Base-by-base conservation (phyloP, 2,329 filamentous ascomycete species). In the Metarhizium album region DNA sequence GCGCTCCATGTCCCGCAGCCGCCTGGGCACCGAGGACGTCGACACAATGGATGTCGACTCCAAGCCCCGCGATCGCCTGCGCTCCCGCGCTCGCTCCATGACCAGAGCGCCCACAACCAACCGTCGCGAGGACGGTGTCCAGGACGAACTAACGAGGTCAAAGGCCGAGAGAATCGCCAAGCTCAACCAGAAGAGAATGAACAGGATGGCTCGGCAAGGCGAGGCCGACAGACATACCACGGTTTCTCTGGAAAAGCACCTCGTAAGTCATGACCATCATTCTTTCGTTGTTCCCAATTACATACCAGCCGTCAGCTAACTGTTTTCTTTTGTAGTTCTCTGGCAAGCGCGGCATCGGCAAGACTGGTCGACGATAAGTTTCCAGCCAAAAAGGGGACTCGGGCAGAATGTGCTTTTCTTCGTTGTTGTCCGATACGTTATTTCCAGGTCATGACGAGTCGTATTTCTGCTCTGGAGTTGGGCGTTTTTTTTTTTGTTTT, bases 141-240 rank as follows among this genome's bases (percentile, higher is more conserved):
- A 76, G 53, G 80, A 87, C 64, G 79, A 82, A 57, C 69, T 66
- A 49, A 74, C 79, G 47, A 80, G 87, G 58, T 78, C 75, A 53
- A 94, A 91, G 79, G 90, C 88, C 37, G 90, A 95, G 69, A 83
- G 85, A 62, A 75, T 94, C 66, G 79, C 83, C 65, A 97, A 95
- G 79, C 73, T 98, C 66, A 79, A 84, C 62, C 94, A 98, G 83
- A 90, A 91, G 79, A 91, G 90, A 81, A 96, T 94, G 90, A 98
- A 98, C 76, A 82, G 91, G 58, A 93, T 94, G 86, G 93, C 93
- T 43, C 84, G 90, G 69, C 88, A 94, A 77, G 93, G 93, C 76
- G 93, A 98, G 75, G 90, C 86, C 55, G 93, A 98, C 77, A 83
- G 94, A 66, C 91, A 97, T 72, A 82, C 83, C 55, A 84, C 84